Conservation (phyloP, 306 rosid genomes). For the Rosa chinensis region DNA sequence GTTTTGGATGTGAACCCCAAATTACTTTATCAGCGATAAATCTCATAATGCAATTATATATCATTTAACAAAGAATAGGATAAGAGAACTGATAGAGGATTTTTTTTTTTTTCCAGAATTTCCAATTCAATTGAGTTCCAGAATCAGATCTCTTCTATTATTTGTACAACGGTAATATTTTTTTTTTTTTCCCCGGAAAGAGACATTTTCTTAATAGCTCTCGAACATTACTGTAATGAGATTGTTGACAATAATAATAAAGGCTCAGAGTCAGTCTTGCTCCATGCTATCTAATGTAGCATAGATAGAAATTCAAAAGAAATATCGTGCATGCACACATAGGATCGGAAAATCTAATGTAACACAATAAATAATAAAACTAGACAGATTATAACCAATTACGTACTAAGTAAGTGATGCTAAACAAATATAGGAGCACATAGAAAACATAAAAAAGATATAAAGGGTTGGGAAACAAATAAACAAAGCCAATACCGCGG, state of each 20-base stretch:
- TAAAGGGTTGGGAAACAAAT: background rate
- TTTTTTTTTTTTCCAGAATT: background rate
- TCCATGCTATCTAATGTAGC: background rate
- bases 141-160: background rate
- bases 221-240: background rate
- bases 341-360: no score
- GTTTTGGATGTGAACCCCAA: no score
- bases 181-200: background rate
- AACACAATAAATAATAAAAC: background rate
- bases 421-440: background rate
- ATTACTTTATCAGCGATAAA: no score
- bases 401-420: background rate
- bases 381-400: background rate
- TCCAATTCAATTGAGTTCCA: background rate
- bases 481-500: conserved; percentile 53
- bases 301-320: background rate
- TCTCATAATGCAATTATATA: background rate
- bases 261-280: background rate
- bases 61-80: background rate
- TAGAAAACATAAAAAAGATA: background rate
- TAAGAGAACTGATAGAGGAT: background rate
- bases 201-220: background rate
- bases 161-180: background rate
- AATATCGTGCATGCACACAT: background rate
- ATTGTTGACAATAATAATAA: background rate